Evolutionary conservation across 371 early-diverging fungal genomes (phyloP).

Genomic region (Mortierella sp.): DNA sequence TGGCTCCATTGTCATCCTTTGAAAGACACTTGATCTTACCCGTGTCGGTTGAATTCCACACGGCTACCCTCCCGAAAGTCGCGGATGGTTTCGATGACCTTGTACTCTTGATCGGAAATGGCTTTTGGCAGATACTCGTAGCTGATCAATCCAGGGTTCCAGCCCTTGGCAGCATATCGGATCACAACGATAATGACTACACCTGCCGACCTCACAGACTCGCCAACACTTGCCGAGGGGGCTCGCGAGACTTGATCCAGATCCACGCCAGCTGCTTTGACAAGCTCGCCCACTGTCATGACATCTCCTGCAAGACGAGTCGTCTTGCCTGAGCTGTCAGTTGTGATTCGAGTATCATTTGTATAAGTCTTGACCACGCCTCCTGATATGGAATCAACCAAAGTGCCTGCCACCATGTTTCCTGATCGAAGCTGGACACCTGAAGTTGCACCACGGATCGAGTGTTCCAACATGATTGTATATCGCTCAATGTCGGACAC

Average conservation of each 20-base stretch:
- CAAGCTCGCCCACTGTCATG: constrained; percentile 51
- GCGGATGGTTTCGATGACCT: constrained; percentile 55
- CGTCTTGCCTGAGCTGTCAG: background rate
- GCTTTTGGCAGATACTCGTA: constrained; percentile 59
- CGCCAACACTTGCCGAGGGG: constrained; percentile 36
- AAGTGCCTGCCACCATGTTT: constrained; percentile 39
- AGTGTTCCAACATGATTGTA: constrained; percentile 64
- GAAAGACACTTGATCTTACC: constrained; percentile 14
- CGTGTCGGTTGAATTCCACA: constrained; percentile 62
- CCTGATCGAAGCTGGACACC: constrained; percentile 55
- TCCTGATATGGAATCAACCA: constrained; percentile 33
- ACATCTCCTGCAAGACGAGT: constrained; percentile 55
- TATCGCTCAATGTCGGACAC: constrained; percentile 54
- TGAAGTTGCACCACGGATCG: constrained; percentile 56
- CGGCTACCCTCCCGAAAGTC: constrained; percentile 55
- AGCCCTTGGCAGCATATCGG: constrained; percentile 54
- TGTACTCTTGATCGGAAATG: constrained; percentile 61
- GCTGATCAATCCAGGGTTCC: constrained; percentile 38
- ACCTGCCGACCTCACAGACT: constrained; percentile 57
- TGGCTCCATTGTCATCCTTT: background rate
- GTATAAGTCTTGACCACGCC: constrained; percentile 22
- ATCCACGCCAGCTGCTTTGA: constrained; percentile 49
- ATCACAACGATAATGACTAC: constrained; percentile 61
- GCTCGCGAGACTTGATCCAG: constrained; percentile 31
- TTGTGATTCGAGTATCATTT: constrained; percentile 6